A percentile compares a stretch with the other conserved stretches of the same genome.
These are phyloP conservation scores for Mucor mucedo DNA, from an alignment of 371 early-diverging fungal genomes.

Conservation along the genomic window DNA sequence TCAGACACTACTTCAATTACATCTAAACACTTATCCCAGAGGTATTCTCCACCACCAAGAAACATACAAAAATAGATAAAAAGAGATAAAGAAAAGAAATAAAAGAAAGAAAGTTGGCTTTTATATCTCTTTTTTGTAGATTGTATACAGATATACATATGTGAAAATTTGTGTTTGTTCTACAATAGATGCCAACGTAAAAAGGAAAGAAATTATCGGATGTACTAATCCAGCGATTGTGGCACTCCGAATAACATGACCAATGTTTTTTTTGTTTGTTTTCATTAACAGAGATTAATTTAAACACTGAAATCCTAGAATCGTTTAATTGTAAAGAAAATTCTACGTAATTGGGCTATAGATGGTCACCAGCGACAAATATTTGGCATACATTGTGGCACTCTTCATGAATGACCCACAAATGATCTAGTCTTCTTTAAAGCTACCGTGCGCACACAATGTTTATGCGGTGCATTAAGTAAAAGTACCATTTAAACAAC, in stretches of 20 bases:
- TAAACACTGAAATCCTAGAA: too few species aligned
- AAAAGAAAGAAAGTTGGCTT: not conserved
- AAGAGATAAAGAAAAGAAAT: not conserved
- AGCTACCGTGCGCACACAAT: too few species aligned
- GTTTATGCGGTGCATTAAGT: too few species aligned
- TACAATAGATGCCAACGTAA: too few species aligned
- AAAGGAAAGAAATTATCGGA: not conserved
- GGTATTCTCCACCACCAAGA: not conserved
- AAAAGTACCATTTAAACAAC: too few species aligned
- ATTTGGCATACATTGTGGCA: too few species aligned
- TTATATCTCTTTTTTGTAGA: not conserved
- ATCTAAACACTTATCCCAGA: conserved; percentile 6
- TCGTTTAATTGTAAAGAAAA: too few species aligned
- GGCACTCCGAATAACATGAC: not conserved
- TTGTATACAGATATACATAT: not conserved
- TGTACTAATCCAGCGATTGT: not conserved
- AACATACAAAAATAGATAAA: not conserved
- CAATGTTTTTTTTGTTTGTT: not conserved
- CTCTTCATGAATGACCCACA: too few species aligned
- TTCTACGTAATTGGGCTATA: too few species aligned
- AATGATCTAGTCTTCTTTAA: too few species aligned
- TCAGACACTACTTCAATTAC: conserved; percentile 17
- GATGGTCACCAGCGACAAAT: too few species aligned
- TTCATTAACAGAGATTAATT: not conserved
- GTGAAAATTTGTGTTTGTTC: too few species aligned